Percentiles rank a stretch among this genome's conserved stretches.
Conservation (phyloP, 768 basidiomycete species). For the Suillus cothurnatus region DNA sequence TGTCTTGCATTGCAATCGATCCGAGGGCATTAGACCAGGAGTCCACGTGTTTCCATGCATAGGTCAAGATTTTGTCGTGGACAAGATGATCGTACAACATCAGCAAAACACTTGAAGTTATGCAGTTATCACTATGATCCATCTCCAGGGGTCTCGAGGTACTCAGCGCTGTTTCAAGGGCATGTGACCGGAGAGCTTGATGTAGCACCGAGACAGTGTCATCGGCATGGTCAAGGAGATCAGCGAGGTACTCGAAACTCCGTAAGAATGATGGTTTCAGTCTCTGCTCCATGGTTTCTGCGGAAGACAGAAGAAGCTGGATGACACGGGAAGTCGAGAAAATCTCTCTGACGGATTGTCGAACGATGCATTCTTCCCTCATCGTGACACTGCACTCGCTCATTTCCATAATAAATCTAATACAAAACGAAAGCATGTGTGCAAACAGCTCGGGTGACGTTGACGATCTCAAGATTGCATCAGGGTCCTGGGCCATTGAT, state of each 20-base stretch:
- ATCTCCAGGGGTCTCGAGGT: not conserved
- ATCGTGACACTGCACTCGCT: not conserved
- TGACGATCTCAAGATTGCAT: not conserved
- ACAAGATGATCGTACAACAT: not conserved
- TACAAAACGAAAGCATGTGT: not conserved
- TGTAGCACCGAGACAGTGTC: not conserved
- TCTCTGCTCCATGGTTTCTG: not conserved
- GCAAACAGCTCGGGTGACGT: not conserved
- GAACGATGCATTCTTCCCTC: not conserved
- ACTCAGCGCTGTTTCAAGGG: not conserved
- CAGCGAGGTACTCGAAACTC: not conserved
- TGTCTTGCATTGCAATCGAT: not conserved
- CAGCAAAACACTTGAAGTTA: not conserved
- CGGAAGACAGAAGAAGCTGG: not conserved
- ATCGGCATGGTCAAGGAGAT: not conserved
- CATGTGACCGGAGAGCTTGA: not conserved
- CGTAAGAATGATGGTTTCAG: no score
- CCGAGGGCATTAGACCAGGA: not conserved
- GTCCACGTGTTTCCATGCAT: not conserved
- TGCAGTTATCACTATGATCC: not conserved
- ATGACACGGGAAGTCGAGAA: not conserved
- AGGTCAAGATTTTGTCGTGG: slow-evolving; percentile 1
- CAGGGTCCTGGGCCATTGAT: not conserved
- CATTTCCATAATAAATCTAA: not conserved
- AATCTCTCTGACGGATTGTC: not conserved